A percentile compares a stretch with the other conserved stretches of the same genome.
Evolutionary conservation across 2,329 filamentous ascomycete genomes (phyloP).

Genomic region (Alternaria gaisen): DNA sequence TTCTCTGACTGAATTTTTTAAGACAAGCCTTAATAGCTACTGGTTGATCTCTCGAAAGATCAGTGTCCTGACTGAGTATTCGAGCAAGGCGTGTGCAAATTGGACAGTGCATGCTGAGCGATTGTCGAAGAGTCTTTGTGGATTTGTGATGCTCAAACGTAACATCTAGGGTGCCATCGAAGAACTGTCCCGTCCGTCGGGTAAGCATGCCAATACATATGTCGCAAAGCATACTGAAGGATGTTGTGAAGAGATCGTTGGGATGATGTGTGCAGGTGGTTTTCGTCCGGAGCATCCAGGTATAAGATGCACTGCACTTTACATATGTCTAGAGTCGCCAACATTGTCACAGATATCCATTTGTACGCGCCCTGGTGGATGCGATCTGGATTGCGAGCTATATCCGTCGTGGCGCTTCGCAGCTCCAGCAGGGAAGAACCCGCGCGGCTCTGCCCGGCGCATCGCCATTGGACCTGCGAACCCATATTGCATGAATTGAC

Average conservation of each 20-base stretch:
- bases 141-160: slow-evolving; percentile 21
- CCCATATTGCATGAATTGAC: neutral
- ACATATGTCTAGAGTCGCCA: neutral
- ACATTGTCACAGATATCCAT: neutral
- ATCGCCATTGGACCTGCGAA: neutral
- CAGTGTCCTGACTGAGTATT: slow-evolving; percentile 1
- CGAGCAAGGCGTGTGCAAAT: slow-evolving; percentile 19
- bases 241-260: neutral
- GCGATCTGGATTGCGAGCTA: neutral
- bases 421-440: neutral
- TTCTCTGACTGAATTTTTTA: neutral
- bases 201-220: slow-evolving; percentile 20
- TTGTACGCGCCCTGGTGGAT: neutral
- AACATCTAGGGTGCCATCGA: slow-evolving; percentile 2
- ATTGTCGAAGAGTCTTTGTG: slow-evolving; percentile 7
- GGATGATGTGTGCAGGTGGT: neutral
- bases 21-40: slow-evolving; percentile 1
- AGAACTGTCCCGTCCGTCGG: slow-evolving; percentile 6
- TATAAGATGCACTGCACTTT: neutral
- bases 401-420: neutral
- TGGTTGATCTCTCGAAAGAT: slow-evolving; percentile 1
- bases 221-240: slow-evolving; percentile 19
- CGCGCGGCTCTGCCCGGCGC: neutral
- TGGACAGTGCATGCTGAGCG: slow-evolving; percentile 11
- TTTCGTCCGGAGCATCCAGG: neutral